These are phyloP conservation scores for Penicillium daleae DNA, from an alignment of 495 filamentous ascomycete species.

Conservation along the genomic window DNA sequence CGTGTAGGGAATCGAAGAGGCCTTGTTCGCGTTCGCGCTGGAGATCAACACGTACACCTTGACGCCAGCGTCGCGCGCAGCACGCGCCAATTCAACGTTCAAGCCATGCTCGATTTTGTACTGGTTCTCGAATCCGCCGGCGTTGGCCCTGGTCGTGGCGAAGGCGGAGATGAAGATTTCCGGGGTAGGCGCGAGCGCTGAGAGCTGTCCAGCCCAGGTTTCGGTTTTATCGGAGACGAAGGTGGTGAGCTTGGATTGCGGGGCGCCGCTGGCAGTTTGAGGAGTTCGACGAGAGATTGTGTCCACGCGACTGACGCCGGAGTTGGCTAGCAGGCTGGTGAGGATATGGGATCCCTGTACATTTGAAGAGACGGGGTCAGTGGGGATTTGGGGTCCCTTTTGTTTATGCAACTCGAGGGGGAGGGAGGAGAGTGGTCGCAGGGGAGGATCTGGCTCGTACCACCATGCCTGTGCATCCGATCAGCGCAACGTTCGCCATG, in stretches of 20 bases:
- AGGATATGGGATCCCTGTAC: conserved; percentile 54
- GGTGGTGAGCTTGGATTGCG: conserved; percentile 47
- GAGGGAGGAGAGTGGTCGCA: background rate
- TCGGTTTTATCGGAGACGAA: conserved; percentile 49
- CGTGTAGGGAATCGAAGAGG: conserved; percentile 56
- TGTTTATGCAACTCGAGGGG: conserved; percentile 1
- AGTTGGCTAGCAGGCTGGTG: conserved; percentile 45
- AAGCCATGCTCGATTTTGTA: conserved; percentile 78
- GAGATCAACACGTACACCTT: conserved; percentile 74
- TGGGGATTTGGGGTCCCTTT: background rate
- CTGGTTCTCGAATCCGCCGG: conserved; percentile 72
- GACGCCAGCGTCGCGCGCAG: conserved; percentile 64
- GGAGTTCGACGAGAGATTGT: conserved; percentile 53
- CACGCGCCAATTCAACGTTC: conserved; percentile 68
- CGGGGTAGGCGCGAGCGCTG: conserved; percentile 57
- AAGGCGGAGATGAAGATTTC: conserved; percentile 66
- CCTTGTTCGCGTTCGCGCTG: conserved; percentile 50
- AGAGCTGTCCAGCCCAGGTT: conserved; percentile 60
- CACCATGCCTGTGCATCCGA: conserved; percentile 55
- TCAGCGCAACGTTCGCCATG: conserved; percentile 49
- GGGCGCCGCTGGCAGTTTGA: conserved; percentile 29
- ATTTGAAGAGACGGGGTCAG: background rate
- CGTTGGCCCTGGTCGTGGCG: conserved; percentile 66
- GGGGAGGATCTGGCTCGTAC: conserved; percentile 31
- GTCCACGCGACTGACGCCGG: conserved; percentile 45